These are phyloP conservation scores for Septoria linicola DNA, from an alignment of 2,329 filamentous ascomycete genomes.

Conservation along the genomic window DNA sequence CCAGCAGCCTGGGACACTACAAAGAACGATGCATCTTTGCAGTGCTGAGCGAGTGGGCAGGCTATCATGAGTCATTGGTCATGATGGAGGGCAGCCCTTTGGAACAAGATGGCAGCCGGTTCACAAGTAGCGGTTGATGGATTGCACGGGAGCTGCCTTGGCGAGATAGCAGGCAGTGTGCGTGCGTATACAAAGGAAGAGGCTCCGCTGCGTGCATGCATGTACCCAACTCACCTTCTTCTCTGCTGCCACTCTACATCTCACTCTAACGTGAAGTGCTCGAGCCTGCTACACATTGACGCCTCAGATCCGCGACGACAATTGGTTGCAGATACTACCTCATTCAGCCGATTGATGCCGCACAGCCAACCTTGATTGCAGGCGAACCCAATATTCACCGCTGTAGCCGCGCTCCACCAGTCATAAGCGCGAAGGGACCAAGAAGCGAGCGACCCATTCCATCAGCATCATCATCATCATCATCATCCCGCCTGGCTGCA, in stretches of 20 bases:
- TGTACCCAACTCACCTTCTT: too few species aligned
- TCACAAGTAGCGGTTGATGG: conserved; percentile 8
- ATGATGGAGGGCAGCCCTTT: conserved; percentile 14
- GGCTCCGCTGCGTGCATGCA: conserved; percentile 15
- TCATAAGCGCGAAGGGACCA: conserved; percentile 15
- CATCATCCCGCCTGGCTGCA: conserved; percentile 10
- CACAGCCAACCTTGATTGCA: conserved; percentile 21
- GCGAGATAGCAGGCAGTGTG: conserved; percentile 6
- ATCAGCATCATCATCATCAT: conserved; percentile 10
- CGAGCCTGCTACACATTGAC: background rate
- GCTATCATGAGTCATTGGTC: conserved; percentile 25
- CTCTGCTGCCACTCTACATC: too few species aligned
- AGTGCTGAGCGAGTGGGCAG: conserved; percentile 18
- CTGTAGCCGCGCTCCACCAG: conserved; percentile 20
- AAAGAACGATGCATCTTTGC: conserved; percentile 14
- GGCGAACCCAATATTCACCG: conserved; percentile 19
- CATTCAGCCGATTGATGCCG: conserved; percentile 12
- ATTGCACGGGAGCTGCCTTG: conserved; percentile 1
- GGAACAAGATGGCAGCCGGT: conserved; percentile 18
- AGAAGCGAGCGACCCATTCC: conserved; percentile 1
- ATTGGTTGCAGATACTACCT: conserved; percentile 9
- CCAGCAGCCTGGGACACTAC: conserved; percentile 22
- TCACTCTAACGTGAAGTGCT: too few species aligned
- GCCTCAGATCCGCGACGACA: background rate
- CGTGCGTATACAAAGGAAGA: conserved; percentile 17